Percentiles rank a stretch among this genome's conserved stretches.
phyloP scores from a whole-genome alignment of 495 filamentous ascomycete genomes.

The Aspergillus steynii region DNA sequence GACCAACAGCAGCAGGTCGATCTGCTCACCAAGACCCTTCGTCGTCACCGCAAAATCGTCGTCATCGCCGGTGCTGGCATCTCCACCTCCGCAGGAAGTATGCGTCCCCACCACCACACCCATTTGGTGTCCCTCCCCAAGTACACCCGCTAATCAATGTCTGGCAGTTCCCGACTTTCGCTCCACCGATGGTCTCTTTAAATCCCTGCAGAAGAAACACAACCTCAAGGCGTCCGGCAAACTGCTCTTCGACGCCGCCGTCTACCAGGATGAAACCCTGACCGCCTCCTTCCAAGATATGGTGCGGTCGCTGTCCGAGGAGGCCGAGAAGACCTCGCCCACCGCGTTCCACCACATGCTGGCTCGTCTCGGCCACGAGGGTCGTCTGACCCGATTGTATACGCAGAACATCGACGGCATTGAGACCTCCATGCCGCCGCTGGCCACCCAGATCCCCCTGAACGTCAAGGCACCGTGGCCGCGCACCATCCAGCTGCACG shows the following conservation, averaged over 20 bases:
- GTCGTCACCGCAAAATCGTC: conserved; percentile 91
- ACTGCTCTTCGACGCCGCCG: conserved; percentile 93
- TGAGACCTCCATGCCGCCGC: conserved; percentile 79
- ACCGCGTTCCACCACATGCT: conserved; percentile 93
- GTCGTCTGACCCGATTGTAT: conserved; percentile 87
- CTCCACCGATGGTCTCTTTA: conserved; percentile 85
- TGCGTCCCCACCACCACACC: conserved; percentile 55
- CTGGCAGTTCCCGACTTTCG: conserved; percentile 90
- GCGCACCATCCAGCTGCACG: conserved; percentile 88
- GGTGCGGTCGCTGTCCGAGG: conserved; percentile 81
- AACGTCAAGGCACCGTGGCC: conserved; percentile 86
- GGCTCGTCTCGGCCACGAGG: conserved; percentile 84
- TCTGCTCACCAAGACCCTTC: conserved; percentile 71
- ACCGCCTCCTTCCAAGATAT: conserved; percentile 92
- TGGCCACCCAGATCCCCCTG: conserved; percentile 75
- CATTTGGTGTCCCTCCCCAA: conserved; percentile 42
- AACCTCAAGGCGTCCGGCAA: conserved; percentile 93
- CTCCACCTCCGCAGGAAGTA: conserved; percentile 94
- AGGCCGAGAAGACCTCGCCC: conserved; percentile 72
- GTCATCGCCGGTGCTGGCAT: conserved; percentile 96
- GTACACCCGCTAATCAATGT: neutral
- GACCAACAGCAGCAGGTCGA: conserved; percentile 62
- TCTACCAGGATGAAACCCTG: conserved; percentile 86
- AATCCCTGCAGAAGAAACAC: conserved; percentile 76
- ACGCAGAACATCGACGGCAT: conserved; percentile 96